Percentiles rank a stretch among this genome's conserved stretches.
phyloP scores from a whole-genome alignment of 441 rosid genomes.

The Breynia disticha region DNA sequence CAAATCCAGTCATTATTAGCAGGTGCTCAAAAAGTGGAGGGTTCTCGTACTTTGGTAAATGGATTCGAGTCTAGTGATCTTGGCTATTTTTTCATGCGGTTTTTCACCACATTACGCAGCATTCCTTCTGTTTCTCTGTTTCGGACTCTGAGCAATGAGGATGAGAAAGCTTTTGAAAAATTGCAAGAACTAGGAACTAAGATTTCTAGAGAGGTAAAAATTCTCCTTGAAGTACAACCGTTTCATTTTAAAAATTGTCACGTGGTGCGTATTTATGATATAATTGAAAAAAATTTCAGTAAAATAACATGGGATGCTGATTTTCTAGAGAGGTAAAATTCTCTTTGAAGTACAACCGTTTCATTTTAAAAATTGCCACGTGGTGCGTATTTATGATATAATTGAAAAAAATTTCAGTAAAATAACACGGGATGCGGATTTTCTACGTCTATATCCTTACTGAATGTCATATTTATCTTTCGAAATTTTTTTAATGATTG shows the following conservation, averaged over 20 bases:
- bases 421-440: too few species aligned
- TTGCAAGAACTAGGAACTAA: constrained; percentile 64
- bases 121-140: constrained; percentile 95
- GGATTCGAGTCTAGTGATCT: constrained; percentile 59
- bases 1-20: constrained; percentile 79
- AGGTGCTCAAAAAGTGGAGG: constrained; percentile 64
- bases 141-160: constrained; percentile 62
- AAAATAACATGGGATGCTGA: too few species aligned
- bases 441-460: too few species aligned
- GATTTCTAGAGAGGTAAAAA: constrained; percentile 60
- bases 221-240: background rate
- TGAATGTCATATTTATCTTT: too few species aligned
- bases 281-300: too few species aligned
- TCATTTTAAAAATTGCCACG: background rate
- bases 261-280: background rate
- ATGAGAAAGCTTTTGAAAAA: constrained; percentile 57
- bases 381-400: background rate
- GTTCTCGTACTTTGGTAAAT: constrained; percentile 27
- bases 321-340: too few species aligned
- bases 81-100: constrained; percentile 72
- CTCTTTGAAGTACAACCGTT: too few species aligned
- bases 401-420: too few species aligned
- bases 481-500: constrained; percentile 12
- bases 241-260: background rate
- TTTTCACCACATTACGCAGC: constrained; percentile 70